Base-by-base conservation (phyloP, 2,329 filamentous ascomycete species). In the Penicillium sp. region DNA sequence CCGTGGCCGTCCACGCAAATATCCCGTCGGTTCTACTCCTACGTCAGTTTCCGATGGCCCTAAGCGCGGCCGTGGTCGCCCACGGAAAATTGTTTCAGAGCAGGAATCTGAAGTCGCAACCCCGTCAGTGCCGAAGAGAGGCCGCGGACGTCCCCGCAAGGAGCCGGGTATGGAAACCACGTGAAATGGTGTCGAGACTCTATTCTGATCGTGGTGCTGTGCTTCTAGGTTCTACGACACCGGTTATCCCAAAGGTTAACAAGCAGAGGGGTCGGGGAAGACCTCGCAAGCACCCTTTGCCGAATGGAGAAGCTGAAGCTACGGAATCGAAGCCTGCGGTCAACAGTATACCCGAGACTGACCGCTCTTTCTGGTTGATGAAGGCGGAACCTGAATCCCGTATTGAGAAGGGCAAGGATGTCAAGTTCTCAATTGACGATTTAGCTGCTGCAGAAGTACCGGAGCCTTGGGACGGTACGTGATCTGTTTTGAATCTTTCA, bases 361-460 rank as follows among this genome's bases (percentile, higher is more conserved):
- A 58, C 14, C 68, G 66, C 38, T 76, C 77, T 69, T 90, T 87
- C 70, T 91, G 88, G 87, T 78, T 93, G 28, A 80, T 93, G 79
- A 93, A 92, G 72, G 88, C 88, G 0, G 88, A 99, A 72, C 92
- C 93, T 0, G 88, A 95, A 61, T 83, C 89, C 3, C 86, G 93
- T 5, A 74, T 90, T 13, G 89, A 95, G 67, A 92, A 90, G 46
- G 92, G 90, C 0, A 76, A 88, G 42, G 91, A 97, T 65, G 89
- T 96, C 38, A 87, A 83, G 58, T 99, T 97, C 72, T 95, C 90
- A 0, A 96, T 99, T 62, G 90, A 97, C 62, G 91, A 97, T 66
- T 73, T 99, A 30, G 79, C 80, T 12, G 80, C 81, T 0, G 86
- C 82, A 62, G 83, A 76, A 0, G 79, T 81, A 61, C 89, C 92